A percentile compares a stretch with the other conserved stretches of the same genome.
phyloP scores from a whole-genome alignment of 1,139 yeast species.

The Debaryomyces fabryi region DNA sequence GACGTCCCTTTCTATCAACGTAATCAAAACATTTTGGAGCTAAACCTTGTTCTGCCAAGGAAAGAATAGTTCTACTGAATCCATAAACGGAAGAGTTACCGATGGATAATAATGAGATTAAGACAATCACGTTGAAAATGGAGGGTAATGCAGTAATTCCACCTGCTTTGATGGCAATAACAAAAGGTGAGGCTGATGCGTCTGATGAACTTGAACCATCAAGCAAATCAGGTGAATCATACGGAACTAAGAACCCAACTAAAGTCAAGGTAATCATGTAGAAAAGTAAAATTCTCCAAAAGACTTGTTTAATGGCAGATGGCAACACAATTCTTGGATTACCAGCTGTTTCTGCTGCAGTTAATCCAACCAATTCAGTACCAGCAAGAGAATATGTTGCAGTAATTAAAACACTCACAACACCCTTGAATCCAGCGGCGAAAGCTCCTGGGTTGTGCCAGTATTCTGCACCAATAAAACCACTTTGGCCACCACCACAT shows the following conservation, averaged over 20 bases:
- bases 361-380: constrained; percentile 46
- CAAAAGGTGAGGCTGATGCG: constrained; percentile 46
- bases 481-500: constrained; percentile 66
- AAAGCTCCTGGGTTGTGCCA: constrained; percentile 68
- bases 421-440: constrained; percentile 62
- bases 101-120: constrained; percentile 45
- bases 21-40: constrained; percentile 40
- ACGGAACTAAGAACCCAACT: constrained; percentile 45
- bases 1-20: constrained; percentile 46
- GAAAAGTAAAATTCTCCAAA: constrained; percentile 45
- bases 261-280: constrained; percentile 45
- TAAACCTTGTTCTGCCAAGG: constrained; percentile 44
- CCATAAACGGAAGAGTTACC: constrained; percentile 51
- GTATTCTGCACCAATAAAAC: constrained; percentile 56
- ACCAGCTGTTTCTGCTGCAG: constrained; percentile 41
- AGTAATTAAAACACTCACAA: constrained; percentile 41
- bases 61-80: constrained; percentile 44
- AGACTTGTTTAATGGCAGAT: constrained; percentile 46
- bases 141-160: constrained; percentile 46
- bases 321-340: constrained; percentile 45
- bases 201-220: constrained; percentile 29
- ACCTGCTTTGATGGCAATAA: constrained; percentile 45
- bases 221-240: constrained; percentile 29
- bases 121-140: constrained; percentile 45
- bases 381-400: constrained; percentile 51